Evolutionary conservation across 768 basidiomycete genomes (phyloP).

Genomic region (Filobasidium wieringae): DNA sequence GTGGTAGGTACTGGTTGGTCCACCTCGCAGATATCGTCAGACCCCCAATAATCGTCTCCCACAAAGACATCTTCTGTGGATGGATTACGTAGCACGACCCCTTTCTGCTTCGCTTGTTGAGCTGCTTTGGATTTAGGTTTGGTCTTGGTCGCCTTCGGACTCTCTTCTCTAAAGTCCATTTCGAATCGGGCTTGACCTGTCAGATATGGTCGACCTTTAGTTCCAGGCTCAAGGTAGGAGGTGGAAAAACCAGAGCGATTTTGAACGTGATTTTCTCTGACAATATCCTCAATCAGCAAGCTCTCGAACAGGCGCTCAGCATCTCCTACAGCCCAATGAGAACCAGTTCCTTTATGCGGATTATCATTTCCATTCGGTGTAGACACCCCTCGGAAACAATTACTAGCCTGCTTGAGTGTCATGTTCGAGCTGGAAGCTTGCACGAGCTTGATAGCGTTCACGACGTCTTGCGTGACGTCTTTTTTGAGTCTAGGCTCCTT

Average conservation of each 20-base stretch:
- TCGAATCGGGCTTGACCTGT: conserved; percentile 8
- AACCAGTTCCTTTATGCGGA: conserved; percentile 45
- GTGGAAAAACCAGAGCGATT: conserved; percentile 40
- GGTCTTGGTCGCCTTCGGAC: not conserved
- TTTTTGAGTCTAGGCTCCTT: conserved; percentile 41
- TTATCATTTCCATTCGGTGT: conserved; percentile 46
- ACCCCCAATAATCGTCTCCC: not conserved
- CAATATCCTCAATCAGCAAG: conserved; percentile 46
- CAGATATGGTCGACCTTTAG: conserved; percentile 14
- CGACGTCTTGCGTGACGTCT: conserved; percentile 56
- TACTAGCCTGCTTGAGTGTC: conserved; percentile 52
- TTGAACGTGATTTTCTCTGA: conserved; percentile 46
- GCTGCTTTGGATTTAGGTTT: not conserved
- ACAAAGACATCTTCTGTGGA: conserved; percentile 1
- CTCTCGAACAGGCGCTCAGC: conserved; percentile 56
- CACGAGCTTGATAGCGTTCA: conserved; percentile 51
- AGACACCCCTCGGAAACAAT: conserved; percentile 56
- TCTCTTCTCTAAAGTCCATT: conserved; percentile 1
- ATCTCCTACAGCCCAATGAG: conserved; percentile 47
- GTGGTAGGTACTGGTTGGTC: not conserved
- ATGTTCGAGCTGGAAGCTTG: conserved; percentile 47
- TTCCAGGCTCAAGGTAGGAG: conserved; percentile 32
- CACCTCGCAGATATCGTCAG: not conserved
- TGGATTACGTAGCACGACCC: not conserved
- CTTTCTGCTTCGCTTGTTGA: not conserved